These are phyloP conservation scores for Populus hybrid DNA, from an alignment of 441 rosid species.

Conservation along the genomic window DNA sequence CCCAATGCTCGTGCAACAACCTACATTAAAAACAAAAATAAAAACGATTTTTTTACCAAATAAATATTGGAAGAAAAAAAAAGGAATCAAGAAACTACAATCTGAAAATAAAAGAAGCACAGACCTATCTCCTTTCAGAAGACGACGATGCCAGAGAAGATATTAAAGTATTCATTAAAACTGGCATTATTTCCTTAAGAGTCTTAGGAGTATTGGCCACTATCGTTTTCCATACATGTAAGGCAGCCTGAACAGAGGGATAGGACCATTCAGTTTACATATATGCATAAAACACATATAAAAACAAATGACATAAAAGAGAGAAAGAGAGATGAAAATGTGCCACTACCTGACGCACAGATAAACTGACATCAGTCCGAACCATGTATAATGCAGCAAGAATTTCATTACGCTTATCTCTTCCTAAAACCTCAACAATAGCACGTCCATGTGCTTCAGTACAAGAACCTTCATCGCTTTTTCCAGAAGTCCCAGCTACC, in stretches of 20 bases:
- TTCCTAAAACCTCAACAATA: slow-evolving; percentile 96
- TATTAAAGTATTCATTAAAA: slow-evolving; percentile 92
- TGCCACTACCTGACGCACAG: slow-evolving; percentile 94
- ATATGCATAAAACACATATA: background rate
- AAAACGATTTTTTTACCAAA: background rate
- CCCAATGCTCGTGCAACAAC: slow-evolving; percentile 97
- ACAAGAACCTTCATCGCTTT: slow-evolving; percentile 99
- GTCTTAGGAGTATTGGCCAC: slow-evolving; percentile 99
- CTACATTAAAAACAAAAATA: slow-evolving; percentile 32
- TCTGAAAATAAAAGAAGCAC: slow-evolving; percentile 3
- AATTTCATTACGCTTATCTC: slow-evolving; percentile 94
- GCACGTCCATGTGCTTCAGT: slow-evolving; percentile 99
- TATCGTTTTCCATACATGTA: slow-evolving; percentile 99
- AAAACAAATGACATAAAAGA: background rate
- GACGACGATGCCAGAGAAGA: slow-evolving; percentile 93
- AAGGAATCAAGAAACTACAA: background rate
- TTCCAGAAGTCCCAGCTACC: slow-evolving; percentile 99
- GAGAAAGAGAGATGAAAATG: slow-evolving; percentile 9
- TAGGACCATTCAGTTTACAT: background rate
- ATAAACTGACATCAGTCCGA: slow-evolving; percentile 92
- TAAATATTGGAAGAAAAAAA: background rate
- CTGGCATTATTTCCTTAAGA: slow-evolving; percentile 95
- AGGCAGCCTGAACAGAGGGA: slow-evolving; percentile 69
- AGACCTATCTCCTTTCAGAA: slow-evolving; percentile 98
- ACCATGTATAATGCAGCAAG: slow-evolving; percentile 99